phyloP scores from a whole-genome alignment of 1,284 basidiomycete genomes.

The Cerioporus squamosus region DNA sequence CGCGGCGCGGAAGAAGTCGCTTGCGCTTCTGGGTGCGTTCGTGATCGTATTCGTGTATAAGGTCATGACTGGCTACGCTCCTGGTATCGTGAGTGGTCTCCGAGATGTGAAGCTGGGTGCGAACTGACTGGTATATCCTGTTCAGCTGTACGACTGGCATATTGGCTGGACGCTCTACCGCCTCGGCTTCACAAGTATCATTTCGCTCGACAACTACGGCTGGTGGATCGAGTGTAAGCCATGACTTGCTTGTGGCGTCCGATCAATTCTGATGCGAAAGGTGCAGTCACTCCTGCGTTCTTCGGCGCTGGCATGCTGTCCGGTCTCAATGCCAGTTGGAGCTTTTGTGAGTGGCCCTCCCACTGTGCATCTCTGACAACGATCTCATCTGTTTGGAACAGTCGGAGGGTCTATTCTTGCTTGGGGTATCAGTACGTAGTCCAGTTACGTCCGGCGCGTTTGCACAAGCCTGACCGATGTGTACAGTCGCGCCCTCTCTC shows the following conservation, averaged over 20 bases:
- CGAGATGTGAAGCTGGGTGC: background rate
- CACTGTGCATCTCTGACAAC: background rate
- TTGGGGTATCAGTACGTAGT: constrained; percentile 56
- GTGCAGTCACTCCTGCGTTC: constrained; percentile 65
- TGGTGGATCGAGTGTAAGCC: constrained; percentile 54
- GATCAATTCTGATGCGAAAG: background rate
- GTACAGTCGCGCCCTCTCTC: constrained; percentile 52
- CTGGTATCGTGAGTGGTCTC: constrained; percentile 48
- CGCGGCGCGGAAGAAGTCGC: constrained; percentile 61
- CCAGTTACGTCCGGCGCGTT: too few species aligned
- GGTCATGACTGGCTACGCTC: constrained; percentile 63
- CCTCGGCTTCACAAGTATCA: constrained; percentile 64
- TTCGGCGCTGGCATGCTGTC: constrained; percentile 70
- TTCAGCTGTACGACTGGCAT: constrained; percentile 67
- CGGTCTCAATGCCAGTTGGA: constrained; percentile 68
- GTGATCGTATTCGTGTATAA: constrained; percentile 53
- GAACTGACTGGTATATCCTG: background rate
- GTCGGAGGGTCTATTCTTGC: constrained; percentile 60
- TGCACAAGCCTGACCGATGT: background rate
- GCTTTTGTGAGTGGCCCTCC: constrained; percentile 51
- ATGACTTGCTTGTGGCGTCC: constrained; percentile 12
- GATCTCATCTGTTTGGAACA: constrained; percentile 16
- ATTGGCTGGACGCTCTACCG: constrained; percentile 68
- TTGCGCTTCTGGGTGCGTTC: constrained; percentile 56
- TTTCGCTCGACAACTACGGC: constrained; percentile 61